Percentiles rank a stretch among this genome's conserved stretches.
Conservation (phyloP, 2,329 filamentous ascomycete genomes). For the Fusarium camptoceras region DNA sequence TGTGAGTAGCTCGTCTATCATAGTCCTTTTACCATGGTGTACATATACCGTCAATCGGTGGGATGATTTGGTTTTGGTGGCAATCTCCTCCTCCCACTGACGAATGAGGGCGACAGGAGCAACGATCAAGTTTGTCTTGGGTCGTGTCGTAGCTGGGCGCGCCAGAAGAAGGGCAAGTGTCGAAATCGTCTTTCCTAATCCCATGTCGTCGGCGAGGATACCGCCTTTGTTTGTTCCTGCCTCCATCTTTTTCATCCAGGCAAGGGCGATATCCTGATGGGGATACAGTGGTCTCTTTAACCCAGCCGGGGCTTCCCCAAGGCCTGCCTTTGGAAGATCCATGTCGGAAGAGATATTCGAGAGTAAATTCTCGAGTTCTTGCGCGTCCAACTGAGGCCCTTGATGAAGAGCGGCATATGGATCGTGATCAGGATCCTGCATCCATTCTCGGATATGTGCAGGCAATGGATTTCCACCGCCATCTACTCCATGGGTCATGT, state of each 20-base stretch:
- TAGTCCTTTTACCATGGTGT: constrained; percentile 76
- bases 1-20: constrained; percentile 68
- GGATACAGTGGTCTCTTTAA: constrained; percentile 78
- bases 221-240: constrained; percentile 83
- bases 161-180: constrained; percentile 81
- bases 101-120: constrained; percentile 82
- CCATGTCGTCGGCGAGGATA: constrained; percentile 94
- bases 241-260: constrained; percentile 88
- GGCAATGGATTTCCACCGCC: constrained; percentile 53
- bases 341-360: constrained; percentile 80
- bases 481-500: constrained; percentile 53
- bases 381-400: constrained; percentile 57
- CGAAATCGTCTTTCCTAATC: constrained; percentile 89
- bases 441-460: constrained; percentile 48
- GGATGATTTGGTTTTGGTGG: constrained; percentile 70
- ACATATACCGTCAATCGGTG: constrained; percentile 74
- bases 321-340: constrained; percentile 69
- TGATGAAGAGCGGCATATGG: constrained; percentile 46
- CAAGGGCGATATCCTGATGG: constrained; percentile 84
- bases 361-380: constrained; percentile 77
- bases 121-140: constrained; percentile 81
- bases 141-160: constrained; percentile 65
- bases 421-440: constrained; percentile 45
- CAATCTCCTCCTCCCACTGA: constrained; percentile 87
- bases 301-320: constrained; percentile 75